A percentile compares a stretch with the other conserved stretches of the same genome.
Evolutionary conservation across 305 asterid genomes (phyloP).

Genomic region (Fraxinus paxiana): DNA sequence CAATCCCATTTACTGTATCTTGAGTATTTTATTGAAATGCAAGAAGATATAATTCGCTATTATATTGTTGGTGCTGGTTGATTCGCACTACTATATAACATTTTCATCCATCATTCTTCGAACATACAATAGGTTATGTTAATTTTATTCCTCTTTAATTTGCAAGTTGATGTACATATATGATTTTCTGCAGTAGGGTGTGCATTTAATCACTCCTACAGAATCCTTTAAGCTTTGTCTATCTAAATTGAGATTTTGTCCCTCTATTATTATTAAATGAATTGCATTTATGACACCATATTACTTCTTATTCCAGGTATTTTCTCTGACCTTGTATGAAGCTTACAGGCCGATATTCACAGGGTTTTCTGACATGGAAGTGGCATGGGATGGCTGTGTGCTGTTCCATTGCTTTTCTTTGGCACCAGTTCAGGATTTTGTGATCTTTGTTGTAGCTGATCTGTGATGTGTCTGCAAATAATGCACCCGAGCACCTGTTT

Average conservation of each 20-base stretch:
- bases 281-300: background rate
- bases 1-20: background rate
- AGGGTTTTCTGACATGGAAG: slow-evolving; percentile 51
- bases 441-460: slow-evolving; percentile 23
- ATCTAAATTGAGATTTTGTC: background rate
- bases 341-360: slow-evolving; percentile 82
- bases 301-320: slow-evolving; percentile 90
- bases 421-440: slow-evolving; percentile 35
- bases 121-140: background rate
- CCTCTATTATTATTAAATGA: slow-evolving; percentile 7
- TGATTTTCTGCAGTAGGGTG: background rate
- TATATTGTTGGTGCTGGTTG: background rate
- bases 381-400: slow-evolving; percentile 48
- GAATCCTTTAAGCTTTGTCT: slow-evolving; percentile 11
- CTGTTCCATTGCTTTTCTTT: slow-evolving; percentile 31
- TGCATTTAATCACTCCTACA: slow-evolving; percentile 5
- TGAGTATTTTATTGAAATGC: background rate
- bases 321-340: slow-evolving; percentile 96
- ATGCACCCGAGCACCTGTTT: slow-evolving; percentile 22
- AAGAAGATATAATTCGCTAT: background rate
- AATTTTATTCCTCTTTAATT: background rate
- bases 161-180: background rate
- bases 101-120: background rate
- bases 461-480: slow-evolving; percentile 19
- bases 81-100: background rate